Evolutionary conservation across 139 green algal species (phyloP), one percentile per base, ranked within the genome.

Genomic region (Auxenochlorella protothecoides): DNA sequence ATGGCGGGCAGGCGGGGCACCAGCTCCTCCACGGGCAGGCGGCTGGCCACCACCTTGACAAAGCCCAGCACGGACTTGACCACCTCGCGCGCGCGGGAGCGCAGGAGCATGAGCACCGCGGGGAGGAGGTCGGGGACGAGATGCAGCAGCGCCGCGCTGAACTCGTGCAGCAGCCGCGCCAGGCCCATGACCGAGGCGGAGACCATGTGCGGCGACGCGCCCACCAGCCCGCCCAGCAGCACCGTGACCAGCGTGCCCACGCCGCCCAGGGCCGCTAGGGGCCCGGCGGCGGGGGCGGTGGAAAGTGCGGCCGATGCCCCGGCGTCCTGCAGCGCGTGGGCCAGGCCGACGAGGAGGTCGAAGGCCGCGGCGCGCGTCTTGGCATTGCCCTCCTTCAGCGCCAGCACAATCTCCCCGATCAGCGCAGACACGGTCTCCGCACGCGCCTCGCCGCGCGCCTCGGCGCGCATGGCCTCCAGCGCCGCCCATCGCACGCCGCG

Each of bases 51-150:
- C 12, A 97, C 93, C 82, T 98, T 97, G 65, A 92, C 74, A 60
- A 97, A 97, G 27, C 94, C 94, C 65, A 98, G 86, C 70, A 93
- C 90, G 7, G 86, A 68, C 79, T 98, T 97, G 75, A 97, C 79
- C 5, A 97, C 81, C 79, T 98, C 93, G 4, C 93, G 75, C 68
- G 78, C 84, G 74, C 94, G 92, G 71, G 75, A 85, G 65, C 89
- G 84, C 68, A 98, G 84, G 71, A 98, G 86, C 76, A 87, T 78
- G 61, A 96, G 84, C 77, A 96, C 86, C 8, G 90, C 75, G 11
- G 92, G 86, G 71, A 98, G 81, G 72, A 96, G 80, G 52, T 81
- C 64, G 2, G 81, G 76, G 27, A 88, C 79, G 61, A 88, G 55
- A 5, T 56, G 73, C 66, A 82, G 74, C 77, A 96, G 76, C 53